Percentiles rank a stretch among this genome's conserved stretches.
These are phyloP conservation scores for Biancaea sappan DNA, from an alignment of 306 rosid species.

Conservation along the genomic window DNA sequence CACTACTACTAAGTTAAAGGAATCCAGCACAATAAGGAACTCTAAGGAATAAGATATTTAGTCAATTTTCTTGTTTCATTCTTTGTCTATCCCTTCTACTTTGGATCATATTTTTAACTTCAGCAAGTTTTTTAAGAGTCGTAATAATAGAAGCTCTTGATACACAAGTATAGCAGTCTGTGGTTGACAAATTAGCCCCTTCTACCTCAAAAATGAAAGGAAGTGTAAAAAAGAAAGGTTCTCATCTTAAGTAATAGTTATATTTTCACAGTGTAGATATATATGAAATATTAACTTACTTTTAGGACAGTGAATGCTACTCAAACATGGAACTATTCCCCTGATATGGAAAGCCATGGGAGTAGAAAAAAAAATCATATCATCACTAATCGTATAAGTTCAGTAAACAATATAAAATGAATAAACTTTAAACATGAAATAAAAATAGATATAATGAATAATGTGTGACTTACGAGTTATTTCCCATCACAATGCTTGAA, in stretches of 20 bases:
- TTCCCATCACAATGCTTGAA: slow-evolving; percentile 38
- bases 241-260: background rate
- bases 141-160: background rate
- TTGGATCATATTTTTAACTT: background rate
- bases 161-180: background rate
- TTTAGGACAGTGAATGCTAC: too few species aligned
- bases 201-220: background rate
- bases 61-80: background rate
- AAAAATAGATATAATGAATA: background rate
- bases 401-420: background rate
- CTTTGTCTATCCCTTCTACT: background rate
- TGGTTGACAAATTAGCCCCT: background rate
- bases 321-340: slow-evolving; percentile 52
- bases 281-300: slow-evolving; percentile 43
- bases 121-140: background rate
- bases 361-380: slow-evolving; percentile 34
- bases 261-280: background rate
- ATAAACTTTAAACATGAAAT: background rate
- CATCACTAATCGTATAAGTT: background rate
- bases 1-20: background rate
- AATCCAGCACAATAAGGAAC: background rate
- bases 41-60: background rate
- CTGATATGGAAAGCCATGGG: slow-evolving; percentile 36
- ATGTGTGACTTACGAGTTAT: slow-evolving; percentile 31
- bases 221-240: background rate